Percentiles rank a stretch among this genome's conserved stretches.
These are phyloP conservation scores for Skeletonema grethae DNA, from an alignment of 108 stramenopile genomes.

Conservation along the genomic window DNA sequence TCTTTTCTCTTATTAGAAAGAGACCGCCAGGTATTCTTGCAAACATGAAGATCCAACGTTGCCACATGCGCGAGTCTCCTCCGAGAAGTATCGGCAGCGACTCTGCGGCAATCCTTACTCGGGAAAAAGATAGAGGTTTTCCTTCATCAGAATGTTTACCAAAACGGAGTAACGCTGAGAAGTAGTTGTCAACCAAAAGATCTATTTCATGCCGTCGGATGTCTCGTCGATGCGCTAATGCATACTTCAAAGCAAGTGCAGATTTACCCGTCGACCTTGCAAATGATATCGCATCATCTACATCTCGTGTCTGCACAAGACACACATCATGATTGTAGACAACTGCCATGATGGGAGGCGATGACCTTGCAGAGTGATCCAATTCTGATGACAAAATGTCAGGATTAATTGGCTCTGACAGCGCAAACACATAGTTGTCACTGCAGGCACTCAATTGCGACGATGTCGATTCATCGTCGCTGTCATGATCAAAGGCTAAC, in stretches of 20 bases:
- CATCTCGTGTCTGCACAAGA: conserved; percentile 56
- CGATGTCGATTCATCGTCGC: conserved; percentile 26
- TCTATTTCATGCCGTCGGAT: conserved; percentile 60
- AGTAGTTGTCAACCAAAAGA: conserved; percentile 62
- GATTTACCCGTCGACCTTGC: conserved; percentile 55
- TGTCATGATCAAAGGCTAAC: conserved; percentile 23
- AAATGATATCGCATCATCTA: conserved; percentile 76
- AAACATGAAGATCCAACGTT: conserved; percentile 67
- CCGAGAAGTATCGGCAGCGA: conserved; percentile 76
- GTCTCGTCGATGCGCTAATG: conserved; percentile 54
- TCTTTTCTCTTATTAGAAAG: conserved; percentile 65
- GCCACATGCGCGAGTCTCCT: conserved; percentile 66
- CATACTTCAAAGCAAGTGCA: conserved; percentile 66
- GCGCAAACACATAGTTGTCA: conserved; percentile 76
- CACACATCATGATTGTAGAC: conserved; percentile 52
- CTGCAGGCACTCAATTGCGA: conserved; percentile 63
- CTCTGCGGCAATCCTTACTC: conserved; percentile 72
- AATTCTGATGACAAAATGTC: conserved; percentile 14
- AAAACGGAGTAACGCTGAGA: conserved; percentile 58
- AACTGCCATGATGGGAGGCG: conserved; percentile 67
- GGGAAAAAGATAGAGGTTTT: conserved; percentile 55
- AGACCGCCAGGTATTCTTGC: conserved; percentile 72
- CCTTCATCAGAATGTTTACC: conserved; percentile 7
- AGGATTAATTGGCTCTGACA: conserved; percentile 27
- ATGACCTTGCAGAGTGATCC: conserved; percentile 15